These are phyloP conservation scores for Penicillium samsonianum DNA, from an alignment of 495 filamentous ascomycete species.

Conservation along the genomic window DNA sequence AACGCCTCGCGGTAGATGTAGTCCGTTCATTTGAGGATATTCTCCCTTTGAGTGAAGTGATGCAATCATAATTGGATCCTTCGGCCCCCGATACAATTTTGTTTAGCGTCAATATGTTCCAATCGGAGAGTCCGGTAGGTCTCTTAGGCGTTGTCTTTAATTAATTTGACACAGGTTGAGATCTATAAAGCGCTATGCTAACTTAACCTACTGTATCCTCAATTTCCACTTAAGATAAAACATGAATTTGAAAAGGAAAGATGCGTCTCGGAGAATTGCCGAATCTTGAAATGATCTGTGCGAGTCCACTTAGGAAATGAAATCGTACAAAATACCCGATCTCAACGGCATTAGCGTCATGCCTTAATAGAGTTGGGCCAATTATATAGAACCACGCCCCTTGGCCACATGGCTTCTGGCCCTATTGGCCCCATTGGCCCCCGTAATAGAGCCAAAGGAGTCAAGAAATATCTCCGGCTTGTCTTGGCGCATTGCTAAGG, in stretches of 20 bases:
- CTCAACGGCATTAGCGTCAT: slow-evolving; percentile 4
- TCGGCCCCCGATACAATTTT: not conserved
- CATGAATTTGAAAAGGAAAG: not conserved
- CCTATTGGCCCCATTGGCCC: not conserved
- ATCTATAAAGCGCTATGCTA: not conserved
- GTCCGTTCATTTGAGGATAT: slow-evolving; percentile 6
- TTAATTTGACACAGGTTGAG: slow-evolving; percentile 1
- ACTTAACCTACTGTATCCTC: not conserved
- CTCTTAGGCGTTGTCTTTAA: too few species aligned
- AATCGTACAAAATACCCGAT: slow-evolving; percentile 12
- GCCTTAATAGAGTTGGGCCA: slow-evolving; percentile 3
- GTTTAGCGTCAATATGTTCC: not conserved
- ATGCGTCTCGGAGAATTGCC: not conserved
- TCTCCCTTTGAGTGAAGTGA: not conserved
- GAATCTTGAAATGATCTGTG: not conserved
- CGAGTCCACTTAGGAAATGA: not conserved
- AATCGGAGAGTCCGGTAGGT: slow-evolving; percentile 5
- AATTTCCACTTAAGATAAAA: not conserved
- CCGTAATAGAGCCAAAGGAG: not conserved
- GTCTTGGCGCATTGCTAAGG: not conserved
- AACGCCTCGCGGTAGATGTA: slow-evolving; percentile 10
- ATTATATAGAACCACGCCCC: not conserved
- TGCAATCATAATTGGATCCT: slow-evolving; percentile 1
- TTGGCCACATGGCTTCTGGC: not conserved
- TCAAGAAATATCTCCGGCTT: slow-evolving; percentile 1